Base-by-base conservation (phyloP, 2,329 filamentous ascomycete genomes). In the Metarhizium album region DNA sequence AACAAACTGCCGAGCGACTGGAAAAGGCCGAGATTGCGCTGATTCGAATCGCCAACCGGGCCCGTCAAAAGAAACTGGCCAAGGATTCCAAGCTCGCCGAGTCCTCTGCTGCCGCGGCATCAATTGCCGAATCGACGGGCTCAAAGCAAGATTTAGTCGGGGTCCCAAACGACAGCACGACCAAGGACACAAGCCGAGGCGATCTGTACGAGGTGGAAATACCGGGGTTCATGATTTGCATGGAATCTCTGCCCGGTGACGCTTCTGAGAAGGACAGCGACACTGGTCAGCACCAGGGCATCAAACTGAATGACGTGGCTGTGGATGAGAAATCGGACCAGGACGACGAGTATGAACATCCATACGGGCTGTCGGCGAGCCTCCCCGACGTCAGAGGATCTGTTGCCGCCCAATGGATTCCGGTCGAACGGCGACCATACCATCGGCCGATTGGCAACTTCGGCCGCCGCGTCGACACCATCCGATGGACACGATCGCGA, bases 381-480 rank as follows among this genome's bases (percentile, higher is more conserved):
- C 57, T 73, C 0, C 67, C 69, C 14, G 70, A 73, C 31, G 64
- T 72, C 3, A 65, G 70, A 45, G 70, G 70, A 27, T 72, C 70
- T 52, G 71, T 88, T 37, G 86, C 87, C 13, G 80, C 83, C 14
- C 84, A 83, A 56, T 95, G 86, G 83, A 72, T 95, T 38, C 75
- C 82, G 16, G 71, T 74, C 9, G 84, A 87, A 66, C 77, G 89
- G 59, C 80, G 90, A 42, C 90, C 90, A 1, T 83, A 84, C 1
- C 90, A 95, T 63, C 64, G 74, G 0, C 70, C 77, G 5, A 66
- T 93, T 22, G 79, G 78, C 16, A 74, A 87, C 45, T 78, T 90
- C 57, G 87, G 90, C 58, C 84, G 89, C 63, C 93, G 95, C 66
- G 90, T 96, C 16, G 93, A 98, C 69, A 93, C 90, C 0, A 96